A percentile compares a stretch with the other conserved stretches of the same genome.
These are phyloP conservation scores for Phytopythium aichiense DNA, from an alignment of 352 stramenopile genomes.

Conservation along the genomic window DNA sequence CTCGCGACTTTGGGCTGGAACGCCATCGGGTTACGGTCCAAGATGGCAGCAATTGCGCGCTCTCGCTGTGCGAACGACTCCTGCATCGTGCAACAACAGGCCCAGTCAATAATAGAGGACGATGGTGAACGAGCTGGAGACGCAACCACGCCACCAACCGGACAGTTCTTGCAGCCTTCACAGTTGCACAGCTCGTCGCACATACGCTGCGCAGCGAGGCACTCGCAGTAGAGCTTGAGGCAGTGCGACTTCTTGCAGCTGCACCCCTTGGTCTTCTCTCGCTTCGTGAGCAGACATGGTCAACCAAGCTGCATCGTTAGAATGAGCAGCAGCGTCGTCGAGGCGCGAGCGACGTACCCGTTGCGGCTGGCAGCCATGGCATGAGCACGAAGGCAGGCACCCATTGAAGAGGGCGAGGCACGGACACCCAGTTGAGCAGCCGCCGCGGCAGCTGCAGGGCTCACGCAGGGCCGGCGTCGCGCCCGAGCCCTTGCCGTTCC, in stretches of 20 bases:
- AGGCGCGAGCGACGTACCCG: not conserved
- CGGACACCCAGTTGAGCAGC: constrained; percentile 37
- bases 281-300: not conserved
- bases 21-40: constrained; percentile 91
- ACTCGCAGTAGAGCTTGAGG: constrained; percentile 93
- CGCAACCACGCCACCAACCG: constrained; percentile 8
- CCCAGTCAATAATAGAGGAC: not conserved
- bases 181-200: constrained; percentile 78
- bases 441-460: constrained; percentile 25
- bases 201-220: constrained; percentile 60
- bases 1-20: constrained; percentile 94
- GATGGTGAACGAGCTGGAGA: no score
- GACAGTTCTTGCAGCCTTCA: constrained; percentile 75
- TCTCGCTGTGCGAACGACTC: constrained; percentile 62
- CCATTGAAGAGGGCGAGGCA: constrained; percentile 38
- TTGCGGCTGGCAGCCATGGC: constrained; percentile 37
- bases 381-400: constrained; percentile 31
- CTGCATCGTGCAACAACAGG: not conserved
- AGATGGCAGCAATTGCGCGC: constrained; percentile 81
- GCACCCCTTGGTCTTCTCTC: constrained; percentile 72
- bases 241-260: constrained; percentile 98
- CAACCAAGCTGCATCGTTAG: not conserved
- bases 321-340: no score
- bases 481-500: not conserved
- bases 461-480: not conserved